Evolutionary conservation across 2,329 filamentous ascomycete species (phyloP).

Genomic region (Fusarium sp.): DNA sequence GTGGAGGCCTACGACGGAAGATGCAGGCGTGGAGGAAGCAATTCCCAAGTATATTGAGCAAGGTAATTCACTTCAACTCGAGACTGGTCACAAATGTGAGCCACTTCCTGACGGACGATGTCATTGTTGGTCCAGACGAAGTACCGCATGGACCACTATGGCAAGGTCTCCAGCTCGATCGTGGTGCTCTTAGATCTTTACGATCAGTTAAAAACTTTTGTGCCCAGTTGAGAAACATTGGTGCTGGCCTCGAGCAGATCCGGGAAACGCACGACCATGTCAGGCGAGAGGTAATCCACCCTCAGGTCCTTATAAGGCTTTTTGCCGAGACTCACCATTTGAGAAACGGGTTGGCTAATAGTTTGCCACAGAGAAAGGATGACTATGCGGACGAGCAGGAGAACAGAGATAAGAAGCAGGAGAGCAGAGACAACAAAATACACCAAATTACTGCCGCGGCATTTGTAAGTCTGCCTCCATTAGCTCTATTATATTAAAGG

Average conservation of each 20-base stretch:
- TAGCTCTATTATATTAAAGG: too few species aligned
- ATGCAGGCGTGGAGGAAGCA: constrained; percentile 3
- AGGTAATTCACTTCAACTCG: not conserved
- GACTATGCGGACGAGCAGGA: too few species aligned
- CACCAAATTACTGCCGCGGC: too few species aligned
- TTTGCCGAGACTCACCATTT: too few species aligned
- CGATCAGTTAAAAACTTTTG: not conserved
- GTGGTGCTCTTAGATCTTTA: not conserved
- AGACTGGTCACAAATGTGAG: not conserved
- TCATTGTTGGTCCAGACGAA: not conserved
- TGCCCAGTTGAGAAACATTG: not conserved
- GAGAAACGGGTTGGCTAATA: too few species aligned
- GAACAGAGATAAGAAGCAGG: too few species aligned
- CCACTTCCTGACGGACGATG: not conserved
- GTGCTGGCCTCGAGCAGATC: not conserved
- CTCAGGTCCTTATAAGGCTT: too few species aligned
- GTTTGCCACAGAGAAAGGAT: too few species aligned
- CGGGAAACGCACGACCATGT: too few species aligned
- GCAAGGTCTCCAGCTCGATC: not conserved
- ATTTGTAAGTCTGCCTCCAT: too few species aligned
- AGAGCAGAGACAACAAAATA: too few species aligned
- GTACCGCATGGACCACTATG: constrained; percentile 16
- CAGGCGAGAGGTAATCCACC: too few species aligned
- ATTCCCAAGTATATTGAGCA: not conserved
- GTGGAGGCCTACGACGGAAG: not conserved